Evolutionary conservation across 164 flowering plant genomes (phyloP), one percentile per base, ranked within the genome.

Genomic region (Aristolochia fimbriata): DNA sequence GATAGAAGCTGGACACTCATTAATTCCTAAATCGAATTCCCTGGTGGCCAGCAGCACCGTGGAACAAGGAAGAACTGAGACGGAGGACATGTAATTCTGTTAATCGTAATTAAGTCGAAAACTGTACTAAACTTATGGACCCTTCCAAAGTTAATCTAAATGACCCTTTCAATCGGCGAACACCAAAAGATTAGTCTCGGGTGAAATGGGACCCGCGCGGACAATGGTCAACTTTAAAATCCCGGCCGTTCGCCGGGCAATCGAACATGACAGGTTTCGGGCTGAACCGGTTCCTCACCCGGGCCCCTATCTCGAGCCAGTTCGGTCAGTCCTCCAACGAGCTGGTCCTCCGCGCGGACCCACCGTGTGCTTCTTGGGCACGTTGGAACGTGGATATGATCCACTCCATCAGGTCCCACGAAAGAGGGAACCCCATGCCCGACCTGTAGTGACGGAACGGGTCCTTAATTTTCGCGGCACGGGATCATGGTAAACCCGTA

Each of bases 321-420:
- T 79, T n/a, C n/a, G n/a, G n/a, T n/a, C n/a, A n/a, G n/a, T n/a
- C n/a, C 78, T 0, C 96, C 96, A 1, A 86, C 77, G 0, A 79
- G 61, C 68, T 68, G 75, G 47, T 91, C 96, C 70, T 91, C 96
- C n/a, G n/a, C n/a, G n/a, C 0, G 98, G 96, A 0, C 96, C 98
- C 30, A 70, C 80, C 19, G 72, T 24, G 27, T 79, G 77, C 2
- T 74, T 77, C 37, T 23, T 73, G 0, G 98, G 87, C 1, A 86
- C 75, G 1, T 76, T 81, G 0, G 94, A n/a, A 86, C 0, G 24
- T 68, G 0, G 68, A 51, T 15, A n/a, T n/a, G n/a, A 88, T 75
- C 94, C 96, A 91, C 52, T 83, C 87, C 2, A 80, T 91, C 0
- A 91, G 30, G 59, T 91, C 96, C 98, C 98, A 91, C 0, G 96